phyloP scores from a whole-genome alignment of 108 stramenopile species.

The Cyclotella choctawhatcheeana region DNA sequence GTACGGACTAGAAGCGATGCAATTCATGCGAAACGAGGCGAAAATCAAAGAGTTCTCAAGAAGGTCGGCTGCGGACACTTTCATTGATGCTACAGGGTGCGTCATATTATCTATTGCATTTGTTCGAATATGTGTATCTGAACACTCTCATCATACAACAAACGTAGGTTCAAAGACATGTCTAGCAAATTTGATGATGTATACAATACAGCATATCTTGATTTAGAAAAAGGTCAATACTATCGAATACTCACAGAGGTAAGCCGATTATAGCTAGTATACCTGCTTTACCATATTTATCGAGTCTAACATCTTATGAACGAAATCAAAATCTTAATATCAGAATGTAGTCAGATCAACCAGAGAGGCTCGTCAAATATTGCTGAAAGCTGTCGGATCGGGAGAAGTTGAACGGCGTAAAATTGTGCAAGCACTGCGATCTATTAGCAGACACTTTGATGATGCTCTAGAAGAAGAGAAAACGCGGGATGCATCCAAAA shows the following conservation, averaged over 20 bases:
- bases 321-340: background rate
- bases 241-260: conserved; percentile 80
- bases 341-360: conserved; percentile 75
- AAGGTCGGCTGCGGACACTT: conserved; percentile 65
- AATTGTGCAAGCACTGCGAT: conserved; percentile 75
- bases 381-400: conserved; percentile 71
- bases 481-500: conserved; percentile 43
- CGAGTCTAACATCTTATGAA: background rate
- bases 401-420: conserved; percentile 67
- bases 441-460: conserved; percentile 69
- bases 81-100: conserved; percentile 88
- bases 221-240: conserved; percentile 70
- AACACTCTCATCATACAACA: no score
- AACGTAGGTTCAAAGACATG: conserved; percentile 70
- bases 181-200: conserved; percentile 82
- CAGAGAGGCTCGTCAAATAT: conserved; percentile 86
- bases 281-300: no score
- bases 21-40: conserved; percentile 79
- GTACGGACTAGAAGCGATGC: conserved; percentile 86
- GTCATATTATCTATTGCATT: no score
- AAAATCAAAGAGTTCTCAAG: conserved; percentile 64
- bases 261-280: no score
- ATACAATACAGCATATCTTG: conserved; percentile 86
- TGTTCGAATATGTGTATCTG: no score
- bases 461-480: conserved; percentile 62